Base-by-base conservation (phyloP, 192 early-diverging fungal genomes). In the Diversispora epigaea region DNA sequence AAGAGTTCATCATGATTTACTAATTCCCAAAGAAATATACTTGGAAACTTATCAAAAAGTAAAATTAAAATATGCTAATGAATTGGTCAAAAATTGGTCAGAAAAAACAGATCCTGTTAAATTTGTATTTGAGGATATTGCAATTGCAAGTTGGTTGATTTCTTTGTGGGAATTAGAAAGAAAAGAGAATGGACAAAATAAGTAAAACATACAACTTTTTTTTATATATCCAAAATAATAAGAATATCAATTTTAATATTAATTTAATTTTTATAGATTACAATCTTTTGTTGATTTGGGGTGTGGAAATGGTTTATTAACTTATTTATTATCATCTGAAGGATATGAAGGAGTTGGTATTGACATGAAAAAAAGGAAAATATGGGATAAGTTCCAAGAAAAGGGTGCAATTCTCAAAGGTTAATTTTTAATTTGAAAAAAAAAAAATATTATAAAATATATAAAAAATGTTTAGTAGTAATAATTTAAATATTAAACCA, bases 81-180 rank as follows among this genome's bases (percentile, higher is more conserved):
- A 83, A 68, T 88, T 89, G 86, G 88, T 95, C 6, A 81, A 80
- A 45, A 74, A 73, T 45, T 95, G 94, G 94, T 83, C 91, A 0
- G 93, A 94, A 75, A 88, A 90, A 77, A 94, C 93, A 1, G 93
- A 95, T 75, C 89, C 93, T 3, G 79, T 77, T 52, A 95, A 95
- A 71, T 92, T 91, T 83, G 91, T 95, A 8, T 93, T 86, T 79
- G 94, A 95, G 80, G 94, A 95, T 71, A 89, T 95, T 78, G 91
- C 89, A 3, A 95, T 95, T 73, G 93, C 93, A 25, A 90, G 88
- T 57, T 95, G 88, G 86, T 77, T 95, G 49, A 87, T 93, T 14
- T 88, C 87, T 43, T 79, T 95, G 62, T 95, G 93, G 92, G 71
- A 90, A 54, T n/a, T 75, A 54, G 82, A 84, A 77, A 72, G 83